Evolutionary conservation across 148 eudicot species (phyloP), one percentile per base, ranked within the genome.

Genomic region (Fagopyrum esculentum): DNA sequence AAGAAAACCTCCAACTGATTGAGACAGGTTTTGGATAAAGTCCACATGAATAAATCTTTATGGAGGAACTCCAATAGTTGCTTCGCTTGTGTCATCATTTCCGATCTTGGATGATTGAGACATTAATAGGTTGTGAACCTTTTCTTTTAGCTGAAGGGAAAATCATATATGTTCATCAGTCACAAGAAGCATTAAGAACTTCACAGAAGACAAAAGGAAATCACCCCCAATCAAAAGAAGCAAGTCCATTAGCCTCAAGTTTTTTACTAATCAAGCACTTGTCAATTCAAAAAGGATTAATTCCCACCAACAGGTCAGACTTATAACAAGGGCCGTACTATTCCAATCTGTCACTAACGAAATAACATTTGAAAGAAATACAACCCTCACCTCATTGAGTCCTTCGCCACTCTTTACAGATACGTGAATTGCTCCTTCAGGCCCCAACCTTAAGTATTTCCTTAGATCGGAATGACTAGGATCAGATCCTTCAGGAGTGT

Each of bases 391-490:
- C 99, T 89, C 96, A 45, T 81, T 75, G 71, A 95, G 85, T 72
- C 97, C 97, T n/a, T 78, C 68, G 78, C 80, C 86, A 69, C 77
- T 90, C 84, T 59, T 90, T 51, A 87, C 94, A 51, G 99, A 95
- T 50, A 92, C 99, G 71, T 75, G 92, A 29, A 92, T 61, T 73
- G 97, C 89, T 76, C 91, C 97, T 51, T 87, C 85, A 76, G 99
- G 97, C 59, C 97, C 99, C 80, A 73, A 52, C 82, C 75, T 83
- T 54, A 91, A 83, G 77, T 95, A 95, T 81, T 76, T 87, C 74
- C 83, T 86, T 73, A 95, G 81, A 81, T 92, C 94, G 51, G 68
- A 49, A 77, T 81, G 19, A 79, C 89, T 90, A 48, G 76, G 73
- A 71, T 75, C 76, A 40, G 74, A 69, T 78, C 84, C 91, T 80